A percentile compares a stretch with the other conserved stretches of the same genome.
phyloP scores from a whole-genome alignment of 768 basidiomycete species.

The Kondoa malvinella region DNA sequence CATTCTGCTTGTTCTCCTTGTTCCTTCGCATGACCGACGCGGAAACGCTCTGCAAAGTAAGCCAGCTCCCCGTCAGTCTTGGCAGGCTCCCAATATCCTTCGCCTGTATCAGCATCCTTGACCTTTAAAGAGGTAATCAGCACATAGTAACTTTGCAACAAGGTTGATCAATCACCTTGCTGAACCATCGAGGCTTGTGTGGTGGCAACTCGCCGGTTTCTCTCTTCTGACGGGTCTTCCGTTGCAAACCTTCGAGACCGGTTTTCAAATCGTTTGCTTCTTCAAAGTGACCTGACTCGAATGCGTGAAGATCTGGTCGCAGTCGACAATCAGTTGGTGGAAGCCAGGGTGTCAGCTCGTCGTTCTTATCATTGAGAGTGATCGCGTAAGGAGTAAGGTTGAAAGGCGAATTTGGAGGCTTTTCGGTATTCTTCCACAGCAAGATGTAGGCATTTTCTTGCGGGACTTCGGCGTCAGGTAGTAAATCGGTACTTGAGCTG shows the following conservation, averaged over 20 bases:
- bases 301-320: conserved; percentile 83
- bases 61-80: conserved; percentile 42
- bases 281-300: conserved; percentile 74
- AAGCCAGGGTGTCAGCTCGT: conserved; percentile 50
- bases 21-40: conserved; percentile 37
- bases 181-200: conserved; percentile 78
- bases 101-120: conserved; percentile 73
- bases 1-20: conserved; percentile 37
- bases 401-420: conserved; percentile 58
- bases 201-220: conserved; percentile 56
- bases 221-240: conserved; percentile 50
- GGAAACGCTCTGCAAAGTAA: conserved; percentile 71
- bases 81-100: conserved; percentile 66
- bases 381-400: conserved; percentile 90
- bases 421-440: conserved; percentile 83
- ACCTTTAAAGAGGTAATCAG: conserved; percentile 2
- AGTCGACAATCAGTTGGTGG: conserved; percentile 83
- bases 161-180: conserved; percentile 36
- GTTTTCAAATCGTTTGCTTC: conserved; percentile 63
- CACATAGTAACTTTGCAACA: background rate
- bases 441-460: conserved; percentile 50
- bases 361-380: conserved; percentile 73
- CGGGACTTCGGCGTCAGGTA: conserved; percentile 51
- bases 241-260: conserved; percentile 53
- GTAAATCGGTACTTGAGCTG: conserved; percentile 42